Conservation (phyloP, 495 filamentous ascomycete genomes). For the Podospora anserina region DNA sequence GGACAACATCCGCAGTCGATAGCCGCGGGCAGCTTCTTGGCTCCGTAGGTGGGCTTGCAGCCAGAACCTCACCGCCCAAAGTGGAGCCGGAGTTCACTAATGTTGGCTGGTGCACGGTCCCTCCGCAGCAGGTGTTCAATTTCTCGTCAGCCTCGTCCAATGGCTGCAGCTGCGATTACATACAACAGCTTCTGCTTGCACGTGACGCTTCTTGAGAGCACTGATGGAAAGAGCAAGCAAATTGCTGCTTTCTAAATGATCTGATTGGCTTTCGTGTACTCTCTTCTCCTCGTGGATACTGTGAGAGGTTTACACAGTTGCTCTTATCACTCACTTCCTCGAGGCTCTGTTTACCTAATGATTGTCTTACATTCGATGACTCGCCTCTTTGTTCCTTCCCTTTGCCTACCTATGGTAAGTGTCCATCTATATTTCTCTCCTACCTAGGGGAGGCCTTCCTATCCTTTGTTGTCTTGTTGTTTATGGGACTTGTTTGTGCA, state of each 20-base stretch:
- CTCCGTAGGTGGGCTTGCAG: not conserved
- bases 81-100: not conserved
- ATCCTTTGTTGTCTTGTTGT: too few relatives aligned
- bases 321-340: too few relatives aligned
- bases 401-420: too few relatives aligned
- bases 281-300: too few relatives aligned
- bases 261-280: too few relatives aligned
- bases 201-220: not conserved
- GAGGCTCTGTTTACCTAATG: too few relatives aligned
- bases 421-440: too few relatives aligned
- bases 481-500: too few relatives aligned
- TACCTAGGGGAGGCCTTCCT: too few relatives aligned
- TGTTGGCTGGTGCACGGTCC: not conserved
- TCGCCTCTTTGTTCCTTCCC: too few relatives aligned
- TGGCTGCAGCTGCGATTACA: not conserved
- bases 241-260: not conserved
- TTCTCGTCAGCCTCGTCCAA: not conserved
- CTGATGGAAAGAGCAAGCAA: not conserved
- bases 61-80: slow-evolving; percentile 5
- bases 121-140: not conserved
- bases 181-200: not conserved
- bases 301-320: too few relatives aligned
- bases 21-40: not conserved
- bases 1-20: not conserved
- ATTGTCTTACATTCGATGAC: too few relatives aligned